Conservation (phyloP, 169 alveolate genomes). For the Cryptosporidium andersoni region DNA sequence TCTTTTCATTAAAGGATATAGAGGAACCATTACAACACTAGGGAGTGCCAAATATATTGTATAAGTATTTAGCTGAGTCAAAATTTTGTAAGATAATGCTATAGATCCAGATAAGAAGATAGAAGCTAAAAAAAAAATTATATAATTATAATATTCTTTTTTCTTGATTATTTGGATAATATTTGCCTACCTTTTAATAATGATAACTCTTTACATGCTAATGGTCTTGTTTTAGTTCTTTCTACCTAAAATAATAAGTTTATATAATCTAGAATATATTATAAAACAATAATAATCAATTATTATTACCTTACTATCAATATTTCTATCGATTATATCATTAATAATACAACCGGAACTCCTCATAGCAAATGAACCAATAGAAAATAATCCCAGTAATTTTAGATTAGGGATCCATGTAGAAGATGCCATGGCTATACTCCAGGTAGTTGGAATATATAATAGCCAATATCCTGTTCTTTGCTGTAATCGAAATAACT, state of each 20-base stretch:
- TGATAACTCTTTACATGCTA: constrained; percentile 89
- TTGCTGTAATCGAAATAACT: background rate
- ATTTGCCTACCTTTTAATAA: constrained; percentile 3
- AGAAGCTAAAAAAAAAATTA: constrained; percentile 14
- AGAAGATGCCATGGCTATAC: constrained; percentile 1
- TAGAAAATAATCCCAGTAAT: background rate
- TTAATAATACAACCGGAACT: constrained; percentile 81
- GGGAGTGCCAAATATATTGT: constrained; percentile 73
- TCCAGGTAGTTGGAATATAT: background rate
- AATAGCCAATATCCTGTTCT: constrained; percentile 7
- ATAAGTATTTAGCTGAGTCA: constrained; percentile 70
- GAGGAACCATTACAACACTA: constrained; percentile 79
- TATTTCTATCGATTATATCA: constrained; percentile 80
- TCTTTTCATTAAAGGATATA: constrained; percentile 91
- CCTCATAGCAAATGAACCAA: constrained; percentile 71
- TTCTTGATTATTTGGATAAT: constrained; percentile 26
- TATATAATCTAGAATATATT: background rate
- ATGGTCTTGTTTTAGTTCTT: constrained; percentile 92
- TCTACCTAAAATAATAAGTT: constrained; percentile 79
- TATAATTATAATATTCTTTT: background rate
- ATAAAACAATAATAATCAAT: background rate
- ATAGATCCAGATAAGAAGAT: constrained; percentile 74
- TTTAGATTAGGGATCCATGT: background rate
- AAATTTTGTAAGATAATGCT: constrained; percentile 74
- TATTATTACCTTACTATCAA: constrained; percentile 72